Conservation (phyloP, 441 rosid species). For the Mallotus repandus region DNA sequence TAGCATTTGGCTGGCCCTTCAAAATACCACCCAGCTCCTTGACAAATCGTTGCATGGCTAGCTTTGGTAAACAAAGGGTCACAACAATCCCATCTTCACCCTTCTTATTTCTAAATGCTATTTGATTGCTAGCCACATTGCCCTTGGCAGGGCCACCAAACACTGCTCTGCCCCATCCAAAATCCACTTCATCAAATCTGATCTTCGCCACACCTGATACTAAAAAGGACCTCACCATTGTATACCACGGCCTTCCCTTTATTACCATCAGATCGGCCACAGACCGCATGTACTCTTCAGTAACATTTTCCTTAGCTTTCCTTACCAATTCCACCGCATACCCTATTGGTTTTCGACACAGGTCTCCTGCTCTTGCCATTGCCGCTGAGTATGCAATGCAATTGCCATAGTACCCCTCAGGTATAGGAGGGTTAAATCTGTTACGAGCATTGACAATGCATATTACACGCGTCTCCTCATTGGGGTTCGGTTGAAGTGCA, state of each 20-base stretch:
- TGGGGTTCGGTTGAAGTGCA: conserved; percentile 40
- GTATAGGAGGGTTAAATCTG: conserved; percentile 35
- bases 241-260: conserved; percentile 27
- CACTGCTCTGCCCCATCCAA: conserved; percentile 43
- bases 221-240: conserved; percentile 25
- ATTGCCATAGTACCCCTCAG: conserved; percentile 47
- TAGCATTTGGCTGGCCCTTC: background rate
- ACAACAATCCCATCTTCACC: conserved; percentile 32
- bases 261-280: conserved; percentile 41
- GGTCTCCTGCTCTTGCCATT: conserved; percentile 22
- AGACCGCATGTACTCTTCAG: conserved; percentile 38
- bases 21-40: conserved; percentile 26
- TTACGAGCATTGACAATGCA: conserved; percentile 38
- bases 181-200: conserved; percentile 34
- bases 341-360: conserved; percentile 27
- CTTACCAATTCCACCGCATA: conserved; percentile 33
- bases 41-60: conserved; percentile 43
- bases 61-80: conserved; percentile 32
- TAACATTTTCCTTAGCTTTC: conserved; percentile 30
- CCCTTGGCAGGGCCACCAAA: conserved; percentile 40
- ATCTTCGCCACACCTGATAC: conserved; percentile 29
- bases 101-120: conserved; percentile 24
- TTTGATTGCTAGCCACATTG: conserved; percentile 29
- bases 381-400: conserved; percentile 31
- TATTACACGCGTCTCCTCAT: conserved; percentile 39